Conservation (phyloP, 2,329 filamentous ascomycete species). For the Aureobasidium sp. region DNA sequence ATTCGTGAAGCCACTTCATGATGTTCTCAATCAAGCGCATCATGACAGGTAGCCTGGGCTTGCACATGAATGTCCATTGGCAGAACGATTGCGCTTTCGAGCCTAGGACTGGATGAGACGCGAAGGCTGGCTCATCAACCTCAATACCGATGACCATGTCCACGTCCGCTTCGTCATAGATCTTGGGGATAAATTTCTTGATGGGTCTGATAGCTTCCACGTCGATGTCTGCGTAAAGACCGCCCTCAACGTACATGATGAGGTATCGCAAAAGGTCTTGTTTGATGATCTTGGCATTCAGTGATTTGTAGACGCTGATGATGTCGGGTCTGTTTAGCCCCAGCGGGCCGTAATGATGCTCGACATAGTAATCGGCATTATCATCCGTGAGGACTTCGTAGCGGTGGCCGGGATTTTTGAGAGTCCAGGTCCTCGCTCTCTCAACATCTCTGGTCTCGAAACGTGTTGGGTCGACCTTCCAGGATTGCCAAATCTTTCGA, state of each 20-base stretch:
- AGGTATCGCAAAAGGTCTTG: conserved; percentile 58
- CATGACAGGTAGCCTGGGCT: conserved; percentile 59
- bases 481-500: conserved; percentile 69
- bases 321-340: conserved; percentile 60
- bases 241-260: conserved; percentile 57
- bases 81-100: conserved; percentile 62
- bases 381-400: conserved; percentile 65
- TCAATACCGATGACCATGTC: conserved; percentile 63
- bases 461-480: conserved; percentile 61
- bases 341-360: conserved; percentile 57
- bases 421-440: conserved; percentile 57
- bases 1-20: conserved; percentile 53
- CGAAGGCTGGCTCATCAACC: conserved; percentile 59
- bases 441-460: conserved; percentile 59
- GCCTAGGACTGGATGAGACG: conserved; percentile 55
- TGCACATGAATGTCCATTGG: conserved; percentile 65
- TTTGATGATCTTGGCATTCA: conserved; percentile 57
- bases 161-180: conserved; percentile 52
- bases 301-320: conserved; percentile 49
- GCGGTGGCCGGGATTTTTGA: conserved; percentile 58
- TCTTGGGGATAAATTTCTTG: conserved; percentile 51
- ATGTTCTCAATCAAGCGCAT: conserved; percentile 59
- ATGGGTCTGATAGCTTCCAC: conserved; percentile 47
- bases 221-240: conserved; percentile 52
- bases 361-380: conserved; percentile 61